Conservation (phyloP, 1,284 basidiomycete species). For the Apiotrichum porosum region DNA sequence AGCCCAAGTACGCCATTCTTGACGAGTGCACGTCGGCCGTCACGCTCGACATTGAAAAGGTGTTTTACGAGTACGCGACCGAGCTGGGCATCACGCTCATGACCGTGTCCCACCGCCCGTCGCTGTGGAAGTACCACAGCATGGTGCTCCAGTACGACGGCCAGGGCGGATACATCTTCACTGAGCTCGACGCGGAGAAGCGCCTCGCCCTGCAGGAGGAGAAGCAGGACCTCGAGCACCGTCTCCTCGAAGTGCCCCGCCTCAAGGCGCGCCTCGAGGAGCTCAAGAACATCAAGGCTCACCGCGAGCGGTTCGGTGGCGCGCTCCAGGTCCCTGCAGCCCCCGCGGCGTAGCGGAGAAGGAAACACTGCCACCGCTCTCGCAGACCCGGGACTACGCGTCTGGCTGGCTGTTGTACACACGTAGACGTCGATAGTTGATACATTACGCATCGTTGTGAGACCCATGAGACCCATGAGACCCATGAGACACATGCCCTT, state of each 20-base stretch:
- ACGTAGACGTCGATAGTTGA: too few species aligned
- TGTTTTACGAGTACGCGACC: slow-evolving; percentile 94
- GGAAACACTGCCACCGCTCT: too few species aligned
- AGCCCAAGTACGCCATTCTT: slow-evolving; percentile 92
- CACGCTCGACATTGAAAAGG: slow-evolving; percentile 84
- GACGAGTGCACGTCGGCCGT: slow-evolving; percentile 96
- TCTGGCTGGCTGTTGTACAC: too few species aligned
- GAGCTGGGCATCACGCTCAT: slow-evolving; percentile 79
- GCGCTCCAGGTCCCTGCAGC: too few species aligned
- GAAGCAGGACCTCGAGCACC: slow-evolving; percentile 76
- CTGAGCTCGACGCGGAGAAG: slow-evolving; percentile 85
- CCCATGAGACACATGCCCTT: too few species aligned
- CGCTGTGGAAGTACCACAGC: slow-evolving; percentile 90
- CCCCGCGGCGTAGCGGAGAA: too few species aligned
- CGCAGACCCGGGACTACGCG: too few species aligned
- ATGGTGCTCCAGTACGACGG: slow-evolving; percentile 82
- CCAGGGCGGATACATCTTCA: slow-evolving; percentile 60
- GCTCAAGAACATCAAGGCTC: slow-evolving; percentile 53
- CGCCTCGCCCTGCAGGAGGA: slow-evolving; percentile 88
- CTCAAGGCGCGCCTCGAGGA: slow-evolving; percentile 72
- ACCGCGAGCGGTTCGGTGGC: slow-evolving; percentile 8
- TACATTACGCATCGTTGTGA: too few species aligned
- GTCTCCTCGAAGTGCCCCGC: slow-evolving; percentile 78
- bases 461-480: too few species aligned
- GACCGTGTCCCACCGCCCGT: slow-evolving; percentile 87